Evolutionary conservation across 108 stramenopile species (phyloP), one percentile per base, ranked within the genome.

Genomic region (Asterionellopsis glacialis): DNA sequence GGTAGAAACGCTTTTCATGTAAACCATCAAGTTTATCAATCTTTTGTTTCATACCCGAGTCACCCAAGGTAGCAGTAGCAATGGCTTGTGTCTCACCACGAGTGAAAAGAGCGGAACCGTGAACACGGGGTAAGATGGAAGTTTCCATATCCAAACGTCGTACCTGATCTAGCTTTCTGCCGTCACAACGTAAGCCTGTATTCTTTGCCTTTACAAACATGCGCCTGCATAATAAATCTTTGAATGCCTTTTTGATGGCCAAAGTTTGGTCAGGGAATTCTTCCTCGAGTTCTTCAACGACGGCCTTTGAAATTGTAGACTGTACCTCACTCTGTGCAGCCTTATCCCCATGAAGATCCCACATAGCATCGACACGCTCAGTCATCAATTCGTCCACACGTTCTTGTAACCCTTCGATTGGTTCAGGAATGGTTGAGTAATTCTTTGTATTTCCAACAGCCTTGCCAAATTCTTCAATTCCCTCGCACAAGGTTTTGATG

Each of bases 1-100:
- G 65, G 54, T 83, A 85, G 48, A 70, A 69, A n/a, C 85, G 67
- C 39, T 64, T 69, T 6, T 69, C 60, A 50, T 82, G 78, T 48
- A 19, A 21, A 5, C 47, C 47, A 27, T 56, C 60, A 41, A 85
- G 55, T 25, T 57, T 73, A 57, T 97, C 95, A 43, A 91, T 84
- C 72, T 92, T 93, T 65, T 95, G 95, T 55, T 69, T 72, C 91
- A 96, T 96, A 12, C 84, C 84, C 14, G 84, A 79, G 52, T 81
- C 84, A 23, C 84, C 84, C 16, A 91, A 28, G n/a, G 90, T 91
- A 11, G 67, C 73, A 11, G 90, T 88, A 58, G 81, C 79, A 9
- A 95, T 45, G n/a, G 86, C 85, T 67, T 95, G 94, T 0, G 94
- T 95, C 50, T 87, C 88, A 28, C 94, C 94, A 57, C 94, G 57